Conservation (phyloP, 495 filamentous ascomycete genomes). For the Wilcoxina mikolae region DNA sequence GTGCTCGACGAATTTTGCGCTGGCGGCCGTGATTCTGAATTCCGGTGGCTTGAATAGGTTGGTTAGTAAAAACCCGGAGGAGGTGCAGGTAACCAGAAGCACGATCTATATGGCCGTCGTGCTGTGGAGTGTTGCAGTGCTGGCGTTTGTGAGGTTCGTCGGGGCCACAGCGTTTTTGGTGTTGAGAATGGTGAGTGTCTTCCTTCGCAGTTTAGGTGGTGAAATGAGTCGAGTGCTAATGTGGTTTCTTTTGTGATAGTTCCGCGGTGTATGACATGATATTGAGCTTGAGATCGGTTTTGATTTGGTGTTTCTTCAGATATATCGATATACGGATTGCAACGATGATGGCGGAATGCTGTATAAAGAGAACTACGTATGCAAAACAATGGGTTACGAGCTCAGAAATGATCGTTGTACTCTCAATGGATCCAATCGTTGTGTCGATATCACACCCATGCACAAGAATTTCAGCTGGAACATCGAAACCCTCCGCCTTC, state of each 20-base stretch:
- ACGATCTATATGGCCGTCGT: conserved; percentile 83
- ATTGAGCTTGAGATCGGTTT: background rate
- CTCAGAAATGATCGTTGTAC: too few species aligned
- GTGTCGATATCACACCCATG: too few species aligned
- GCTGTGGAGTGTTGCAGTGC: conserved; percentile 76
- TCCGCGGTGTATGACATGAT: background rate
- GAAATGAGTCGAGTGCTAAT: background rate
- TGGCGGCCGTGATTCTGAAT: conserved; percentile 73
- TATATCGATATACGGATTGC: background rate
- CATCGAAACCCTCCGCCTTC: too few species aligned
- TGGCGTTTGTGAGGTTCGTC: conserved; percentile 76
- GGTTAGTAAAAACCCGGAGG: conserved; percentile 33
- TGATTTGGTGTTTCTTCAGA: background rate
- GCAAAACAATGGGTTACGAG: too few species aligned
- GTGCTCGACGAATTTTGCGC: conserved; percentile 89
- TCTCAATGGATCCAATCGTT: too few species aligned
- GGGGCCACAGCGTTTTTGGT: conserved; percentile 92
- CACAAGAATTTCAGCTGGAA: too few species aligned
- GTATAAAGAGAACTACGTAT: background rate
- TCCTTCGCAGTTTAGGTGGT: background rate
- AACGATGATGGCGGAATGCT: background rate
- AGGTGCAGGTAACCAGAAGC: conserved; percentile 34
- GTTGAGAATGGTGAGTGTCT: conserved; percentile 60
- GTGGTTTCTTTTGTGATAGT: background rate
- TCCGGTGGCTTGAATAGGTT: conserved; percentile 64